Percentiles rank a stretch among this genome's conserved stretches.
These are phyloP conservation scores for Russula sp. DNA, from an alignment of 768 basidiomycete genomes.

Conservation along the genomic window DNA sequence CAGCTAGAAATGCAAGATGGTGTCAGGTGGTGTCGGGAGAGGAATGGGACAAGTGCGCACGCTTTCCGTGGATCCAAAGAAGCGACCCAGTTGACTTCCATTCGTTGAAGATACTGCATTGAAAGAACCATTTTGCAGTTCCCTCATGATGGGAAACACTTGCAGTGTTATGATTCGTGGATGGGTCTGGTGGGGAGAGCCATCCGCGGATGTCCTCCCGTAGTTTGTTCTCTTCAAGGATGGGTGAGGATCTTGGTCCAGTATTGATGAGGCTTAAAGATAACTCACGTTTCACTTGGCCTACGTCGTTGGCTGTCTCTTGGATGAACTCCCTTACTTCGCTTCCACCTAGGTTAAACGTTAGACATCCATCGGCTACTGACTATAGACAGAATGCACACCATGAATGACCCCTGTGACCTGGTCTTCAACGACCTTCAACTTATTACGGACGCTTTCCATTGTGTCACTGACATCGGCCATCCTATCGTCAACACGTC, in stretches of 20 bases:
- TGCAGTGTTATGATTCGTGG: background rate
- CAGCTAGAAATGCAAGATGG: background rate
- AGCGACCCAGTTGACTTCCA: background rate
- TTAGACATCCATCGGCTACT: background rate
- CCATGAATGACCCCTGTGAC: background rate
- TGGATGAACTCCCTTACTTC: too few species aligned
- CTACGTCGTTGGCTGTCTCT: background rate
- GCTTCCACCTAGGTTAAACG: too few species aligned
- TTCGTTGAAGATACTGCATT: background rate
- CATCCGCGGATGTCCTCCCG: background rate
- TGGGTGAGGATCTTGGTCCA: background rate
- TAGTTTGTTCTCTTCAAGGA: background rate
- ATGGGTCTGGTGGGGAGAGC: constrained; percentile 7
- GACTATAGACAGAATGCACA: background rate
- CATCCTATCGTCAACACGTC: background rate
- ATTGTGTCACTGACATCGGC: background rate
- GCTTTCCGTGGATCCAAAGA: constrained; percentile 3
- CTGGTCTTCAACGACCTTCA: background rate
- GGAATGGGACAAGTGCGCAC: background rate
- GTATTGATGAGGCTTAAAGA: background rate
- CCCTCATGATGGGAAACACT: background rate
- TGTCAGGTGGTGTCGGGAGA: background rate
- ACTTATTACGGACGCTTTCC: background rate
- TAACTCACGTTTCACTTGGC: background rate
- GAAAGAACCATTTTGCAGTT: constrained; percentile 1